phyloP scores from a whole-genome alignment of 2,329 filamentous ascomycete species.

The Raffaelea albimanens region DNA sequence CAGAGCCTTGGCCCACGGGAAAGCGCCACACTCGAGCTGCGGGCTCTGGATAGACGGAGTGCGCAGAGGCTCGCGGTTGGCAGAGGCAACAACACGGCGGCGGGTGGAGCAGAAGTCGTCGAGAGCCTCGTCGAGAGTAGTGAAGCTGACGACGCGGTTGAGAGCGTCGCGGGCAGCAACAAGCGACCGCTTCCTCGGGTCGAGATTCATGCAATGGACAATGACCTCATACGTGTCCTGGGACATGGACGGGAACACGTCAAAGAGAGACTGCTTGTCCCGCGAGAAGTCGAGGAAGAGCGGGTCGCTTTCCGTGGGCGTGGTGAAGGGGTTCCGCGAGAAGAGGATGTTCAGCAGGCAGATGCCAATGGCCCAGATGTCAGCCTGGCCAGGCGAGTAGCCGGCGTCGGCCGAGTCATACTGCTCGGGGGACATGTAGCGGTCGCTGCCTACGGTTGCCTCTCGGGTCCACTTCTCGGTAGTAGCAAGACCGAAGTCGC shows the following conservation, averaged over 20 bases:
- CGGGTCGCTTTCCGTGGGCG: constrained; percentile 80
- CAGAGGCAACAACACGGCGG: constrained; percentile 66
- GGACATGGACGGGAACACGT: constrained; percentile 97
- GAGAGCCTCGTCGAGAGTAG: constrained; percentile 79
- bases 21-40: constrained; percentile 61
- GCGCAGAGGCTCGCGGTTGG: constrained; percentile 88
- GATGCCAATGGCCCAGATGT: constrained; percentile 96
- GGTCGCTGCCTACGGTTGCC: constrained; percentile 89
- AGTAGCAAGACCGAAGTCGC: constrained; percentile 91
- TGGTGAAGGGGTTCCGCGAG: constrained; percentile 90
- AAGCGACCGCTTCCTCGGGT: constrained; percentile 81
- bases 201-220: constrained; percentile 79
- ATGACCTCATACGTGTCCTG: constrained; percentile 96
- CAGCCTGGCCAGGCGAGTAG: constrained; percentile 87
- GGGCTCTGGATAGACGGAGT: constrained; percentile 92
- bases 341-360: constrained; percentile 95
- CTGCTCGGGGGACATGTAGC: constrained; percentile 98
- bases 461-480: constrained; percentile 86
- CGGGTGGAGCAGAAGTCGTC: constrained; percentile 91
- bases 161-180: constrained; percentile 69
- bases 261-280: constrained; percentile 92
- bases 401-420: constrained; percentile 81
- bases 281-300: constrained; percentile 88
- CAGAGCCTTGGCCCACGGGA: constrained; percentile 90
- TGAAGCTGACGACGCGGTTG: constrained; percentile 76